Conservation (phyloP, 139 green algal species). For the Chlamydomonas sphaeroides region DNA sequence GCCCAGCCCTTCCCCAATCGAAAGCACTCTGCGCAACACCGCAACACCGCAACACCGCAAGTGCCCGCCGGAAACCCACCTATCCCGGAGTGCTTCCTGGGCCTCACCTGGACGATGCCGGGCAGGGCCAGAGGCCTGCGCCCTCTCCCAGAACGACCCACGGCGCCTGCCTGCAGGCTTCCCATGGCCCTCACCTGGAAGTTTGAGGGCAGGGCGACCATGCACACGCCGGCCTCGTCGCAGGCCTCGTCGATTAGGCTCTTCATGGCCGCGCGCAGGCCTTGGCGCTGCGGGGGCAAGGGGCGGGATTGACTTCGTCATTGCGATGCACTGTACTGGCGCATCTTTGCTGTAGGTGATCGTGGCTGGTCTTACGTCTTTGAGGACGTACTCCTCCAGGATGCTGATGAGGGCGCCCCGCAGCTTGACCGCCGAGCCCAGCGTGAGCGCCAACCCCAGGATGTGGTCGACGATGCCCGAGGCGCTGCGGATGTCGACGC, state of each 20-base stretch:
- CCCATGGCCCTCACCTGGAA: slow-evolving; percentile 7
- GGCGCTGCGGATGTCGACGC: not conserved
- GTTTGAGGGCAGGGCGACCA: slow-evolving; percentile 22
- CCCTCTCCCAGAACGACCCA: too few relatives aligned
- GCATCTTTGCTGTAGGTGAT: too few relatives aligned
- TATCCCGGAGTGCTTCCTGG: too few relatives aligned
- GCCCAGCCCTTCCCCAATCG: too few relatives aligned
- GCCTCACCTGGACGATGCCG: too few relatives aligned
- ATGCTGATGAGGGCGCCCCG: slow-evolving; percentile 5
- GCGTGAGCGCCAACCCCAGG: slow-evolving; percentile 19
- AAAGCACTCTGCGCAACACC: too few relatives aligned
- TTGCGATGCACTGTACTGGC: not conserved
- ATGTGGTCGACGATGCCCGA: slow-evolving; percentile 26
- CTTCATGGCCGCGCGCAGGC: slow-evolving; percentile 17
- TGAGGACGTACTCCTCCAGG: slow-evolving; percentile 31
- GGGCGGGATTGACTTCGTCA: too few relatives aligned
- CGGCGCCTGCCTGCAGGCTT: too few relatives aligned
- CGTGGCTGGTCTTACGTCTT: slow-evolving; percentile 35
- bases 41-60: too few relatives aligned
- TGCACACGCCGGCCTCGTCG: slow-evolving; percentile 30
- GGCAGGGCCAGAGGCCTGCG: not conserved
- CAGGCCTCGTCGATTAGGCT: slow-evolving; percentile 23
- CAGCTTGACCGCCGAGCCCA: slow-evolving; percentile 22
- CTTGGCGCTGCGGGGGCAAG: slow-evolving; percentile 11
- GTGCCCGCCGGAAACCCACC: too few relatives aligned